These are phyloP conservation scores for Annona cherimola DNA, from an alignment of 164 flowering plant genomes.

Conservation along the genomic window DNA sequence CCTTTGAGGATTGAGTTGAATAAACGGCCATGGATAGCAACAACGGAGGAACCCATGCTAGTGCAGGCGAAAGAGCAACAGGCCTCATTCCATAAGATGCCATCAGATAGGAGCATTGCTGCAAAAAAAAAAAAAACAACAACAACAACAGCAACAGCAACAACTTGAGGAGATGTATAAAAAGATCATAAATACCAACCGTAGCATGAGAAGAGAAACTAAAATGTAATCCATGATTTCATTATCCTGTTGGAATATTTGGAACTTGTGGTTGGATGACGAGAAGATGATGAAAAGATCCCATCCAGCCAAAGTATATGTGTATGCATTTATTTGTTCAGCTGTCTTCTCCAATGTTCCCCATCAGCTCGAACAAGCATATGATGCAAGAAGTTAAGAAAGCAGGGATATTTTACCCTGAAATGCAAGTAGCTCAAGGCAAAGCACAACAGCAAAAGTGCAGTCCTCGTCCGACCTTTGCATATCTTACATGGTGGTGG, in stretches of 20 bases:
- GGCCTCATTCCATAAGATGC: conserved; percentile 6
- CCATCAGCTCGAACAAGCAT: background rate
- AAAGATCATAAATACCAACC: too few relatives aligned
- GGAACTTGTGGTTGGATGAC: too few relatives aligned
- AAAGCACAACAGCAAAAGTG: conserved; percentile 8
- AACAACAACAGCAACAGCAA: background rate
- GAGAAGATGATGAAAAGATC: too few relatives aligned
- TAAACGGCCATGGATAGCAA: conserved; percentile 8
- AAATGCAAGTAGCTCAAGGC: conserved; percentile 10
- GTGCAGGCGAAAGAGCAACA: conserved; percentile 9
- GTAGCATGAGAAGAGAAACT: too few relatives aligned
- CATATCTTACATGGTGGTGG: conserved; percentile 6
- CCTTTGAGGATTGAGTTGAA: conserved; percentile 2
- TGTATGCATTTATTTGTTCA: background rate
- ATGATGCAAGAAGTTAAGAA: background rate
- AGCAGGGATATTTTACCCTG: conserved; percentile 7
- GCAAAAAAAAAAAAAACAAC: conserved; percentile 7
- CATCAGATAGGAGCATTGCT: conserved; percentile 14
- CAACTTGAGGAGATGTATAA: too few relatives aligned
- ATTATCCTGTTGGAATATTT: too few relatives aligned
- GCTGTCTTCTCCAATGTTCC: background rate
- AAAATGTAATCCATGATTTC: too few relatives aligned
- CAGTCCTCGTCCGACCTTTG: conserved; percentile 15
- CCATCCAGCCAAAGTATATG: too few relatives aligned
- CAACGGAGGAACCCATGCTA: conserved; percentile 10